A percentile compares a stretch with the other conserved stretches of the same genome.
These are phyloP conservation scores for Bromus sterilis DNA, from an alignment of 176 grass and related monocot genomes.

Conservation along the genomic window DNA sequence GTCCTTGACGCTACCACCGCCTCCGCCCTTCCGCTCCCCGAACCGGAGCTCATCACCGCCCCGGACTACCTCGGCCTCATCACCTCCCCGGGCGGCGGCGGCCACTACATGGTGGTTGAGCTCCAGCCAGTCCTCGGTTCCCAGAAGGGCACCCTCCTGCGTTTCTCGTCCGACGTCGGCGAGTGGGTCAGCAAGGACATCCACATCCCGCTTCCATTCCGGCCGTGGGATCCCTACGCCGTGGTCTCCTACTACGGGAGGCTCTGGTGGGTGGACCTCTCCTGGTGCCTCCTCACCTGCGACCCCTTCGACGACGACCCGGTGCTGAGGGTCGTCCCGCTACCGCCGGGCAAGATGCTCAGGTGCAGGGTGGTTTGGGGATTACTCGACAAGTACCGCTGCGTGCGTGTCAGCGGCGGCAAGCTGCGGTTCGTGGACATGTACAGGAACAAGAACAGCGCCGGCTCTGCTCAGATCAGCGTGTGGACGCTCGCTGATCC, in stretches of 20 bases:
- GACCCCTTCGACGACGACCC: not conserved
- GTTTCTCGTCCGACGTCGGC: not conserved
- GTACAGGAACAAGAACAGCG: not conserved
- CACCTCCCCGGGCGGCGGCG: not conserved
- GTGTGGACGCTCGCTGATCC: not conserved
- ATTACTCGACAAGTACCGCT: not conserved
- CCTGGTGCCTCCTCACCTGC: not conserved
- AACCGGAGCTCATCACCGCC: not conserved
- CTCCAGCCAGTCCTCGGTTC: not conserved
- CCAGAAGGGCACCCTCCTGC: not conserved
- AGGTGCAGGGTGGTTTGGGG: not conserved
- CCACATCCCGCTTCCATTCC: not conserved
- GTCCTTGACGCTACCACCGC: not conserved
- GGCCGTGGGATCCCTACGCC: not conserved
- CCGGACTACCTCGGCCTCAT: not conserved
- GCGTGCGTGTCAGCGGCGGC: not conserved
- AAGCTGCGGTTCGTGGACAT: not conserved
- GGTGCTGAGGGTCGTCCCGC: not conserved
- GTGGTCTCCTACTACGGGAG: not conserved
- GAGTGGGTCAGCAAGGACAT: constrained; percentile 4
- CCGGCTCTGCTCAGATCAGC: not conserved
- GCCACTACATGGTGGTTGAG: constrained; percentile 3
- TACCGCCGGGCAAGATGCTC: not conserved
- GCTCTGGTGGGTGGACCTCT: not conserved
- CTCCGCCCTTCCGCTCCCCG: not conserved